These are phyloP conservation scores for Alternaria atra DNA, from an alignment of 2,329 filamentous ascomycete species.

Conservation along the genomic window DNA sequence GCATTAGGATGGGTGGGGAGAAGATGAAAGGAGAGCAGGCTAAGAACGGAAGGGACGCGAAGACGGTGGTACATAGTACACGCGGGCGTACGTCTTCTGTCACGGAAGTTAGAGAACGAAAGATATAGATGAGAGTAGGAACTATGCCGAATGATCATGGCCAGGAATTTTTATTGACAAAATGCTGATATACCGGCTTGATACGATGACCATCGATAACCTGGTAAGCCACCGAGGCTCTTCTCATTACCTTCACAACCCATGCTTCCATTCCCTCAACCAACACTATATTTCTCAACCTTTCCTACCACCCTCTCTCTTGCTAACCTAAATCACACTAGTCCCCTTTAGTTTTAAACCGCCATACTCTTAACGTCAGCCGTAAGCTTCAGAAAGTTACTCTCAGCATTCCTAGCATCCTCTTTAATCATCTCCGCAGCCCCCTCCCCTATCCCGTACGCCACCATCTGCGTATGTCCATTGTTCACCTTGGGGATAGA, in stretches of 20 bases:
- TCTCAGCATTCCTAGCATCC: conserved; percentile 24
- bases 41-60: too few species aligned
- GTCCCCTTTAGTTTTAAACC: background rate
- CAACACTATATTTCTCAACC: too few species aligned
- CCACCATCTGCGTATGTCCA: conserved; percentile 50
- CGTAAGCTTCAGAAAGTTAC: conserved; percentile 17
- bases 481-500: conserved; percentile 40
- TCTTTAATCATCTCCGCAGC: conserved; percentile 45
- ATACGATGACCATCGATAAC: background rate
- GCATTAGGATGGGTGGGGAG: background rate
- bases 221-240: too few species aligned
- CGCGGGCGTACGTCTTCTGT: background rate
- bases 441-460: conserved; percentile 45
- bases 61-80: background rate
- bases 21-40: background rate
- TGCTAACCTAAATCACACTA: too few species aligned
- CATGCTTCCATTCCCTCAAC: too few species aligned
- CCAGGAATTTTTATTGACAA: background rate
- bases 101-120: conserved; percentile 2
- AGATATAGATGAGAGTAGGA: background rate
- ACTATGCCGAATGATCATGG: background rate
- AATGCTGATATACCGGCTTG: background rate
- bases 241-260: too few species aligned
- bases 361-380: conserved; percentile 2
- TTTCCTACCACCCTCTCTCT: too few species aligned